Base-by-base conservation (phyloP, 495 filamentous ascomycete genomes). In the Neurospora sp. region DNA sequence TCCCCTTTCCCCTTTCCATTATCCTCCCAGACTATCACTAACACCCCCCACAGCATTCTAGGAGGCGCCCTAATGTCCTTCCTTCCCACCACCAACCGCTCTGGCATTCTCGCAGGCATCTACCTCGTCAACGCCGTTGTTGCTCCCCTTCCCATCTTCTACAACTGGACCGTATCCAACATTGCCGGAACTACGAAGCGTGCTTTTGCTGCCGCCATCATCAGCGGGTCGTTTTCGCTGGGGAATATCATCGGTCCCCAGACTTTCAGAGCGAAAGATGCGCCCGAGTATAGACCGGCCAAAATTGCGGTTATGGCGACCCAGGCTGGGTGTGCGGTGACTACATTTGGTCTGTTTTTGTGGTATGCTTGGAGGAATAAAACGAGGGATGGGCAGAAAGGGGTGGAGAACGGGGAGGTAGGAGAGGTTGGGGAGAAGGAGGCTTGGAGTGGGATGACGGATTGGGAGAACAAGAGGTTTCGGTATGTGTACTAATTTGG, bases 241-340 rank as follows among this genome's bases (percentile, higher is more conserved):
- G 90, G 89, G 6, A 91, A 88, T 75, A 90, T 91, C 75, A 90
- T 92, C 77, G 88, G 90, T 0, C 90, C 90, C 5, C 90, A 92
- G 79, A 91, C 89, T 4, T 91, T 91, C 80, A 88, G 87, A 75
- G 85, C 83, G 1, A 79, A 76, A 11, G 89, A 91, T 76, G 88
- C 87, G 2, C 90, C 90, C 0, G 82, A 86, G 6, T 91, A 89
- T 76, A 85, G 79, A 11, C 89, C 89, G 1, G 90, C 90, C 6
- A 92, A 91, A 80, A 86, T 91, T 62, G 82, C 87, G 0, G 85
- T 91, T 62, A 79, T 82, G 78, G 81, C 60, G 54, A 82, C 82
- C 18, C 81, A 81, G 70, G 78, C 80, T 27, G 79, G 75, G 18
- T 81, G 80, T 72, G 79, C 78, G 4, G 35, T 82, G 1, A 80